Percentiles rank a stretch among this genome's conserved stretches.
Evolutionary conservation across 208 protist species (phyloP).

Genomic region (Crithidia fasciculata): DNA sequence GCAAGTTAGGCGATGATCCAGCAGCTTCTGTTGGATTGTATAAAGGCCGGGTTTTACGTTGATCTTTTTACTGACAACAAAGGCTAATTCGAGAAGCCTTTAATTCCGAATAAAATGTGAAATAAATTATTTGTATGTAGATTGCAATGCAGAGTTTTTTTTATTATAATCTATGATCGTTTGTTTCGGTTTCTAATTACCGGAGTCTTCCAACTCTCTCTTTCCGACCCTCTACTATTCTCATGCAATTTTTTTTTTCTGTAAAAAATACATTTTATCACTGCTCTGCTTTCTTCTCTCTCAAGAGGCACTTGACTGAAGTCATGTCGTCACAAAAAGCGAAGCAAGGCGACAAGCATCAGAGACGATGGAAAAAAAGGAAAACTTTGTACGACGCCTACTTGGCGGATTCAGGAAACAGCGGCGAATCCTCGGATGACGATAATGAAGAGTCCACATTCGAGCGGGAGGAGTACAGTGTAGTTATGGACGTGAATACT

Average conservation of each 20-base stretch:
- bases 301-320: neutral
- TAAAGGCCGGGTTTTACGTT: too few species aligned
- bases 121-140: too few species aligned
- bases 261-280: neutral
- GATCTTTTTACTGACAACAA: too few species aligned
- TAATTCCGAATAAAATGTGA: too few species aligned
- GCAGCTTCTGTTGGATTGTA: too few species aligned
- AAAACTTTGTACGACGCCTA: constrained; percentile 71
- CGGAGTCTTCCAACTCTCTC: neutral
- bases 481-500: constrained; percentile 82
- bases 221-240: neutral
- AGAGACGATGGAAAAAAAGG: constrained; percentile 32
- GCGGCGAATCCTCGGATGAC: constrained; percentile 27
- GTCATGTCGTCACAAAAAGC: constrained; percentile 12
- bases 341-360: constrained; percentile 11
- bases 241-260: neutral
- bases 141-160: neutral
- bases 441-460: constrained; percentile 41
- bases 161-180: neutral
- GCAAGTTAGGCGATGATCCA: too few species aligned
- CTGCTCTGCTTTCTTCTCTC: neutral
- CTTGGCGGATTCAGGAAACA: constrained; percentile 74
- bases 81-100: too few species aligned
- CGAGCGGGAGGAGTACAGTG: constrained; percentile 58
- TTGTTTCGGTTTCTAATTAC: neutral